Evolutionary conservation across 257 asterid species (phyloP), one percentile per base, ranked within the genome.

Genomic region (Plectranthus barbatus): DNA sequence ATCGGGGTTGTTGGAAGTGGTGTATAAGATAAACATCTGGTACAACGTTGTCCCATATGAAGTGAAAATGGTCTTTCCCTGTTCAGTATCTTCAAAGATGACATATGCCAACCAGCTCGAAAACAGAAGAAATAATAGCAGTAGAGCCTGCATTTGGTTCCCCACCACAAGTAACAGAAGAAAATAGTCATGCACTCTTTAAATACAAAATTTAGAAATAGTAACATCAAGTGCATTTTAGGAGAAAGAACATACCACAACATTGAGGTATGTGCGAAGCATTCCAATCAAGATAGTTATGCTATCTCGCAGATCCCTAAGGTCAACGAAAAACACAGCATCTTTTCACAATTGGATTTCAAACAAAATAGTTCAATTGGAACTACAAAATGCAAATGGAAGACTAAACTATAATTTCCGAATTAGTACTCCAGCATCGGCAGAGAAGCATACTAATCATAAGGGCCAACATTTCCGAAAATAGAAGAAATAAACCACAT

Each of bases 1-100:
- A 80, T 90, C 99, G 46, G 99, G 99, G 65, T 87, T 93, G 85
- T 93, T 93, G 72, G 99, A 93, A 60, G 99, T 93, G 46, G 99
- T 93, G 77, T 90, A 93, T 62, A 93, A 77, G 72, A 93, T 72
- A 72, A 93, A 90, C 99, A 93, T 90, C 63, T 90, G 86, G 80
- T 87, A 87, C 71, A 87, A 49, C 34, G 99, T 93, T 29, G 47
- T 47, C 29, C 94, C 87, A 56, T 78, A 90, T 18, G 99, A 90
- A 56, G 88, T 78, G 79, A 90, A 93, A 56, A 73, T 19, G 18
- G 76, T 76, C 78, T 61, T 85, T 76, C 97, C 99, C 72, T 93
- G 99, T 18, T 58, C 83, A 0, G 99, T 93, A 77, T 93, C 99
- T 80, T 93, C 99, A 72, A 93, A 93, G 70, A 93, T 79, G 76